These are phyloP conservation scores for Hyphopichia fennica DNA, from an alignment of 1,139 yeast genomes.

Conservation along the genomic window DNA sequence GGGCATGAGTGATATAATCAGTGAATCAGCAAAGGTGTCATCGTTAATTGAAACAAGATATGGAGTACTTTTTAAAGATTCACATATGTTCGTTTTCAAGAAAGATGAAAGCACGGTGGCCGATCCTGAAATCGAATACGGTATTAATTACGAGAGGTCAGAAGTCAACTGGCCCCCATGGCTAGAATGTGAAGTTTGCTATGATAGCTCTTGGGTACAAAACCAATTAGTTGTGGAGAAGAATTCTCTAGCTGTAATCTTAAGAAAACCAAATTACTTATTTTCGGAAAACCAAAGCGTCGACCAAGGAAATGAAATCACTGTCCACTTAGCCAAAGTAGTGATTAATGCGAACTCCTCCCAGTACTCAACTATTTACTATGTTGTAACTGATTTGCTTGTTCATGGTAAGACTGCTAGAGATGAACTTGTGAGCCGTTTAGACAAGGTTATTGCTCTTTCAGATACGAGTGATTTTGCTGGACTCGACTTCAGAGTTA, in stretches of 20 bases:
- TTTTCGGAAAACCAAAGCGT: constrained; percentile 24
- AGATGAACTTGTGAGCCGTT: constrained; percentile 54
- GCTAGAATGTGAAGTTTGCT: constrained; percentile 73
- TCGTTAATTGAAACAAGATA: constrained; percentile 66
- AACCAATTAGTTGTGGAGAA: constrained; percentile 62
- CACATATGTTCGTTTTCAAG: constrained; percentile 67
- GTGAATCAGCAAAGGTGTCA: constrained; percentile 36
- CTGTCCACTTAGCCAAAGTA: constrained; percentile 67
- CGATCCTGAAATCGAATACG: constrained; percentile 27
- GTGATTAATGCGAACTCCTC: constrained; percentile 69
- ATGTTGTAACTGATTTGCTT: constrained; percentile 63
- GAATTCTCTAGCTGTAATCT: constrained; percentile 61
- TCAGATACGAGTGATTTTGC: constrained; percentile 66
- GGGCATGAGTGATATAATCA: constrained; percentile 45
- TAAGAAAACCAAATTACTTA: constrained; percentile 66
- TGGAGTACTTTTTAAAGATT: constrained; percentile 67
- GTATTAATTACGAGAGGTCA: constrained; percentile 19
- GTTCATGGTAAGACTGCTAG: constrained; percentile 65
- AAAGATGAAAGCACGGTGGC: constrained; percentile 30
- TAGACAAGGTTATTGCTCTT: constrained; percentile 67
- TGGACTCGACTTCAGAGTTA: constrained; percentile 53
- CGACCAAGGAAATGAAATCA: constrained; percentile 29
- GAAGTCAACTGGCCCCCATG: constrained; percentile 75
- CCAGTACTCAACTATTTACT: constrained; percentile 69
- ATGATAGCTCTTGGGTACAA: constrained; percentile 58